Evolutionary conservation across 495 filamentous ascomycete genomes (phyloP), one percentile per base, ranked within the genome.

Genomic region (Pyronema omphalodes): DNA sequence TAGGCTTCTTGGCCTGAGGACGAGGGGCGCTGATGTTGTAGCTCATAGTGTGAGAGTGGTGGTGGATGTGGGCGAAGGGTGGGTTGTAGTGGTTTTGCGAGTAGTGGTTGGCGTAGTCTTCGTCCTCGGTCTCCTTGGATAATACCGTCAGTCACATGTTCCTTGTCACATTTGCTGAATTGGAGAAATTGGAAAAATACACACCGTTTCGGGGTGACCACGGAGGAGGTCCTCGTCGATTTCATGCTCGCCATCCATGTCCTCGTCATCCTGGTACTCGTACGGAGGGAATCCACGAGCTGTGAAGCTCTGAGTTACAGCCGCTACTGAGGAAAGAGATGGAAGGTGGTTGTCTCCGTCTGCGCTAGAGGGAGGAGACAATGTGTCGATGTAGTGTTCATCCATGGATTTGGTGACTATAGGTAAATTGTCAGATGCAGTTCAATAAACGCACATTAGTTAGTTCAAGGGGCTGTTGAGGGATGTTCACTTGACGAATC

Each of bases 311-410:
- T 41, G 39, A 17, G 39, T 6, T 12, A 41, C 39, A 17, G 39
- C 39, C 56, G 61, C 43, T 60, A 58, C 57, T 17, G 53, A 54
- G 34, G 61, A 59, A 39, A 63, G 47, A 7, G 60, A 63, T 34
- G 62, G 62, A 11, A 57, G 58, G 19, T 53, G 56, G 50, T 58
- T 37, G n/a, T 55, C 60, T 58, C 63, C 61, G 54, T 63, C 63
- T n/a, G 61, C 61, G 8, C 60, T 59, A n/a, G 60, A 63, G 36
- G 60, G 61, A 48, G 61, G 61, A 23, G 61, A 64, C 54, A 64
- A 55, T 23, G 52, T 54, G 34, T 64, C 61, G 23, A 57, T 29
- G 45, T 63, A 64, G 47, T 64, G 61, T 23, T 64, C 60, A 53
- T 64, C 61, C 29, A 52, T 50, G 5, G 35, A n/a, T 34, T 54